phyloP scores from a whole-genome alignment of 495 filamentous ascomycete species.

The Elaphomyces granulatus region DNA sequence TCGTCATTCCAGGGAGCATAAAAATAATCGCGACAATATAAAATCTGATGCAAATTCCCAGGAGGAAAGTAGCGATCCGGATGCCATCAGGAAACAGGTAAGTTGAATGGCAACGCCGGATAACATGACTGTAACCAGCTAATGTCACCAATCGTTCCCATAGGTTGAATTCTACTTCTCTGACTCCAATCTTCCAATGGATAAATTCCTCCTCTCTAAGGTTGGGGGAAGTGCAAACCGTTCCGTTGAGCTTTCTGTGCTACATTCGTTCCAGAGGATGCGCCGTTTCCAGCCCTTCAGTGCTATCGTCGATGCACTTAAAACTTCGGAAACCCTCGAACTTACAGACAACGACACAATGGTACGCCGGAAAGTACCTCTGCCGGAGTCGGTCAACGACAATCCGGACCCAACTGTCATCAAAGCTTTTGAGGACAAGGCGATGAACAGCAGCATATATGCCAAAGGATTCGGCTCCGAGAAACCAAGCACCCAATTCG shows the following conservation, averaged over 20 bases:
- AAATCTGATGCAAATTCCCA: conserved; percentile 53
- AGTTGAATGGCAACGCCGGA: too few relatives aligned
- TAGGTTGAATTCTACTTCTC: conserved; percentile 98
- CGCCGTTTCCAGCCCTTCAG: conserved; percentile 71
- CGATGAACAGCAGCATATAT: conserved; percentile 50
- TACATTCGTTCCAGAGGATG: conserved; percentile 89
- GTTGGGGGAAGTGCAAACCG: conserved; percentile 67
- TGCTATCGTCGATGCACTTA: conserved; percentile 69
- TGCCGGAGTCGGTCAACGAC: conserved; percentile 33
- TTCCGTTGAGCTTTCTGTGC: conserved; percentile 55
- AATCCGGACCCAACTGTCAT: conserved; percentile 28
- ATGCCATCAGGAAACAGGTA: conserved; percentile 69
- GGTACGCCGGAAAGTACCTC: conserved; percentile 59
- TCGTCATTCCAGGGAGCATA: conserved; percentile 5
- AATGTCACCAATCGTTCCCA: background rate
- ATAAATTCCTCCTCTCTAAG: conserved; percentile 69
- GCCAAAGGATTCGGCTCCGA: conserved; percentile 87
- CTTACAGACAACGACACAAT: conserved; percentile 52
- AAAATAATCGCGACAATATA: conserved; percentile 27
- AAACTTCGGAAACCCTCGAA: conserved; percentile 52
- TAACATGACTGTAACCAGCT: too few relatives aligned
- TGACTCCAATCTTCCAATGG: conserved; percentile 75
- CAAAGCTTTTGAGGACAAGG: conserved; percentile 43
- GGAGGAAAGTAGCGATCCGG: conserved; percentile 54
- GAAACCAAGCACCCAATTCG: conserved; percentile 63